A percentile compares a stretch with the other conserved stretches of the same genome.
Evolutionary conservation across 2,329 filamentous ascomycete species (phyloP).

Genomic region (Diaporthe amygdali): DNA sequence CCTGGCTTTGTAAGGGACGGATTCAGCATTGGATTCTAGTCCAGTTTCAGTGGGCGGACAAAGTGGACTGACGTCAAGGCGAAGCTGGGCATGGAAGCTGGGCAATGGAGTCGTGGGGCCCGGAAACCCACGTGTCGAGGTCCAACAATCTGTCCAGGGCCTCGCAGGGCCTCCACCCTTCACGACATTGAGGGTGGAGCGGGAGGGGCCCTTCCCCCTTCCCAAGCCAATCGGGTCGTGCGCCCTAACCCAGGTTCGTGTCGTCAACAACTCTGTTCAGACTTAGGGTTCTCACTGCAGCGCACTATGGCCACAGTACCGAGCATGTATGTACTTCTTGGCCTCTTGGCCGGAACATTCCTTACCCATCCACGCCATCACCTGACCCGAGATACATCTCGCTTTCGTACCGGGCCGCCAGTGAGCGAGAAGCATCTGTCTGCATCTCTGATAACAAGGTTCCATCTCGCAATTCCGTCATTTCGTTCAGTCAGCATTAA

Average conservation of each 20-base stretch:
- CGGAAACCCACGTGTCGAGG: conserved; percentile 7
- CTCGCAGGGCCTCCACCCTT: not conserved
- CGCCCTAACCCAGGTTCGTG: not conserved
- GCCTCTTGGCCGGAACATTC: not conserved
- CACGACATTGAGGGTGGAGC: not conserved
- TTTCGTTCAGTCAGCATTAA: not conserved
- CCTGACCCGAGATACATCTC: not conserved
- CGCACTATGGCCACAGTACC: not conserved
- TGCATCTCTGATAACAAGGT: not conserved
- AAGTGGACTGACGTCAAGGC: conserved; percentile 1
- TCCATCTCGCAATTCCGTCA: not conserved
- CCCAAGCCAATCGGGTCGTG: conserved; percentile 1
- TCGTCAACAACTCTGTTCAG: conserved; percentile 12
- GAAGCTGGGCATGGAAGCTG: no score
- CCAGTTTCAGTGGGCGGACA: not conserved
- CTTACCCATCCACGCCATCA: no score
- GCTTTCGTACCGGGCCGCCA: not conserved
- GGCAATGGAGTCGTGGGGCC: conserved; percentile 4
- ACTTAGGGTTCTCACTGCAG: conserved; percentile 7
- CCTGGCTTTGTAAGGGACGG: not conserved
- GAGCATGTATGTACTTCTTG: not conserved
- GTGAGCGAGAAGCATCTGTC: not conserved
- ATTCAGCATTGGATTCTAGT: not conserved
- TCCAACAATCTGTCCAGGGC: not conserved
- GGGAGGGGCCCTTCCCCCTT: not conserved